Evolutionary conservation across 176 grass and related monocot species (phyloP).

Genomic region (Carex myosuroides): DNA sequence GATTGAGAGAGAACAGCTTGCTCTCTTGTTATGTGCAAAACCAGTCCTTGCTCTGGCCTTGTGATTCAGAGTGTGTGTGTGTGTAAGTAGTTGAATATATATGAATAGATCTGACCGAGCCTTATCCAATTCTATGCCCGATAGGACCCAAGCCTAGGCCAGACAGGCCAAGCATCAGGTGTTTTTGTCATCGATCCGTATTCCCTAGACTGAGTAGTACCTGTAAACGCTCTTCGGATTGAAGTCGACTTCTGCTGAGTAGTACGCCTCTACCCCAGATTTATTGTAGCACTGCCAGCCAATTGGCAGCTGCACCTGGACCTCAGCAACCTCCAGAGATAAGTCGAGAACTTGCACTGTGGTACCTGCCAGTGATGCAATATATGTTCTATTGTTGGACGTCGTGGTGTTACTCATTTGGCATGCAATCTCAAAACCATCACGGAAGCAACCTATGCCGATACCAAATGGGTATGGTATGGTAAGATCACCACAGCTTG

Average conservation of each 20-base stretch:
- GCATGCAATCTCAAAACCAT: constrained; percentile 37
- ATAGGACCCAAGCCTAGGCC: no score
- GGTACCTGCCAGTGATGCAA: constrained; percentile 1
- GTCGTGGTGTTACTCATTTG: neutral
- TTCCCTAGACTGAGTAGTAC: neutral
- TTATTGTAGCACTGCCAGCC: constrained; percentile 37
- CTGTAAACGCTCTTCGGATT: constrained; percentile 17
- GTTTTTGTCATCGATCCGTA: no score
- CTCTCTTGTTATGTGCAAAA: no score
- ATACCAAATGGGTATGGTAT: constrained; percentile 86
- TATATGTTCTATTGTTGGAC: constrained; percentile 13
- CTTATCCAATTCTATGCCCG: no score
- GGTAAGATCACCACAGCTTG: constrained; percentile 40
- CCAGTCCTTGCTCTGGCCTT: no score
- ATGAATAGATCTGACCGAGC: no score
- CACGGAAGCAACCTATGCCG: constrained; percentile 20
- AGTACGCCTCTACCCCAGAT: neutral
- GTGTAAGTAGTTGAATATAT: no score
- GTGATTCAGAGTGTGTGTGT: no score
- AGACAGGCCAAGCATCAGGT: no score
- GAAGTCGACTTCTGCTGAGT: constrained; percentile 31
- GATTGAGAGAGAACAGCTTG: no score
- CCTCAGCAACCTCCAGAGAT: constrained; percentile 26
- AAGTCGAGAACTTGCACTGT: constrained; percentile 32
- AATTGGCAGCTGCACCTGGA: constrained; percentile 37